A percentile compares a stretch with the other conserved stretches of the same genome.
These are phyloP conservation scores for Pythium dissimile DNA, from an alignment of 352 stramenopile genomes.

Conservation along the genomic window DNA sequence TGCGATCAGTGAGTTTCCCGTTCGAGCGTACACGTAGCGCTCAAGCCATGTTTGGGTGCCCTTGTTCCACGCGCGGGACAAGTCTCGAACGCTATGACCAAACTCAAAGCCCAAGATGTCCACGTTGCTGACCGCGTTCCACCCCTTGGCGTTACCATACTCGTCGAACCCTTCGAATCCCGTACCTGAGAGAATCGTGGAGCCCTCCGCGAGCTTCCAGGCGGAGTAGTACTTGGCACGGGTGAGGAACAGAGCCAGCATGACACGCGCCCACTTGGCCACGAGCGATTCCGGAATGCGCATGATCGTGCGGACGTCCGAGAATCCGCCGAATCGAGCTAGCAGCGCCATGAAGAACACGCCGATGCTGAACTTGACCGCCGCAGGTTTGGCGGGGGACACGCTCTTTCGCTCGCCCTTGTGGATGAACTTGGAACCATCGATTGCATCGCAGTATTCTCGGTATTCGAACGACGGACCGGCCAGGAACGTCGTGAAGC, in stretches of 20 bases:
- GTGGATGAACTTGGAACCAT: slow-evolving; percentile 42
- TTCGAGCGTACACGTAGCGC: slow-evolving; percentile 97
- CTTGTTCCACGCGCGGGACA: slow-evolving; percentile 95
- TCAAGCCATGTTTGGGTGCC: slow-evolving; percentile 95
- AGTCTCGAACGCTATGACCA: slow-evolving; percentile 84
- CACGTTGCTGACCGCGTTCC: slow-evolving; percentile 94
- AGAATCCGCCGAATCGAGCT: slow-evolving; percentile 32
- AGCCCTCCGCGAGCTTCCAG: slow-evolving; percentile 89
- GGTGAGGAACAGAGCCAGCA: slow-evolving; percentile 1
- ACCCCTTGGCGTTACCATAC: slow-evolving; percentile 83
- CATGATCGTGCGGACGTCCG: slow-evolving; percentile 7
- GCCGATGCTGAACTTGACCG: slow-evolving; percentile 54
- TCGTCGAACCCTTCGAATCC: slow-evolving; percentile 94
- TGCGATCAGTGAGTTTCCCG: slow-evolving; percentile 88
- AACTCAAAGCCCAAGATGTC: slow-evolving; percentile 96
- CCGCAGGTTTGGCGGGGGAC: slow-evolving; percentile 30
- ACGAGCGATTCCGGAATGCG: not conserved
- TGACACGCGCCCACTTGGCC: not conserved
- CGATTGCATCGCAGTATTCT: slow-evolving; percentile 86
- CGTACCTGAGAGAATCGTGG: slow-evolving; percentile 70
- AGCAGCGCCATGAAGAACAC: slow-evolving; percentile 52
- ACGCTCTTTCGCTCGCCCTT: slow-evolving; percentile 29
- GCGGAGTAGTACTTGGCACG: slow-evolving; percentile 95
- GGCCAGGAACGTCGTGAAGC: slow-evolving; percentile 94
- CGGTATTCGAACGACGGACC: slow-evolving; percentile 94